Conservation (phyloP, 192 early-diverging fungal species). For the Coemansia sp. region DNA sequence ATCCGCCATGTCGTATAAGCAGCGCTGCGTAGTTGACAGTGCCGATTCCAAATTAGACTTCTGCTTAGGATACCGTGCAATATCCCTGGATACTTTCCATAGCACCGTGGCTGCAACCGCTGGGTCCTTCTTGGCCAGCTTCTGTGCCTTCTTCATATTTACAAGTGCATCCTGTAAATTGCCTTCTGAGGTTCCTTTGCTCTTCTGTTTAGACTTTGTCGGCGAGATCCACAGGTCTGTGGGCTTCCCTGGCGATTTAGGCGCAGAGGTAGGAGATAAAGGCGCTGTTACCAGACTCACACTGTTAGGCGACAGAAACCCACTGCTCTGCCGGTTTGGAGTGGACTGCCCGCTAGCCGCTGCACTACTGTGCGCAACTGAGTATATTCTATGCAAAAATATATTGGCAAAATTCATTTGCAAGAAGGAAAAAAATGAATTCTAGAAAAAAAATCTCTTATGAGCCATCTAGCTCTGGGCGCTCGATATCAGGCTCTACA, state of each 20-base stretch:
- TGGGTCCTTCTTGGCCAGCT: conserved; percentile 25
- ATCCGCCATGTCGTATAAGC: conserved; percentile 23
- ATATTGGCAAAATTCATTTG: neutral
- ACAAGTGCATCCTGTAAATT: neutral
- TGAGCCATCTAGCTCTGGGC: conserved; percentile 8
- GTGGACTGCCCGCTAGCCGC: neutral
- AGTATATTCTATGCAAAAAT: conserved; percentile 2
- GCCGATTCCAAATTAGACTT: conserved; percentile 2
- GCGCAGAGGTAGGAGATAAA: neutral
- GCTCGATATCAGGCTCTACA: conserved; percentile 39
- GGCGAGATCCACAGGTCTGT: neutral
- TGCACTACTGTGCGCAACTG: neutral
- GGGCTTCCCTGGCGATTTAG: neutral
- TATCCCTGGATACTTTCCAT: conserved; percentile 45
- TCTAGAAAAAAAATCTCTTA: conserved; percentile 1
- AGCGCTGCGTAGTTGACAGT: conserved; percentile 15
- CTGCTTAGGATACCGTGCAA: conserved; percentile 12
- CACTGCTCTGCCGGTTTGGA: neutral
- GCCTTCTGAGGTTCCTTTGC: neutral
- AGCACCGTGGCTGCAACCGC: conserved; percentile 44
- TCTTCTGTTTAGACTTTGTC: neutral
- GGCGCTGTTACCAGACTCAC: neutral
- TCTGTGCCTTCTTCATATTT: conserved; percentile 29
- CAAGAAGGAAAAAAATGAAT: conserved; percentile 1
- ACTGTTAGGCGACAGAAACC: conserved; percentile 1